Evolutionary conservation across 768 basidiomycete genomes (phyloP).

Genomic region (Tylopilus sp.): DNA sequence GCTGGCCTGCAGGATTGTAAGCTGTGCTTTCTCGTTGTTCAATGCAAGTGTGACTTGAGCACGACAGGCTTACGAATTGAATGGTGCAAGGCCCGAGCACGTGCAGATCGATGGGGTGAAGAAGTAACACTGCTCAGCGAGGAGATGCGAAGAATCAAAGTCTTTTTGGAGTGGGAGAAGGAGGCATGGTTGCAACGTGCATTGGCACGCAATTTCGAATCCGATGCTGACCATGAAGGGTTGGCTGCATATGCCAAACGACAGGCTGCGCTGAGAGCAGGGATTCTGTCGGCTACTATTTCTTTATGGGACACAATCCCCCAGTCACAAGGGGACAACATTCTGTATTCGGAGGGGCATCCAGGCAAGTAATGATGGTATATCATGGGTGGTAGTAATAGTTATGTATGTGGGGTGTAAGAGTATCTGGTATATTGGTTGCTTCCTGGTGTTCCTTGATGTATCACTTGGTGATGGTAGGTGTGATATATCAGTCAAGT

Average conservation of each 20-base stretch:
- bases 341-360: too few species aligned
- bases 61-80: background rate
- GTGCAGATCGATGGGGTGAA: background rate
- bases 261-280: background rate
- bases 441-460: too few species aligned
- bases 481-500: too few species aligned
- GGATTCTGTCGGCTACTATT: too few species aligned
- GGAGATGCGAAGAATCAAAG: background rate
- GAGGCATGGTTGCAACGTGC: background rate
- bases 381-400: too few species aligned
- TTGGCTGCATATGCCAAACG: background rate
- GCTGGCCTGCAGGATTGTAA: background rate
- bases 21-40: background rate
- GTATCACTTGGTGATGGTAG: too few species aligned
- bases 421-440: too few species aligned
- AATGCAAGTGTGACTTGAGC: too few species aligned
- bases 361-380: too few species aligned
- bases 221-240: background rate
- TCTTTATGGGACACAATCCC: too few species aligned
- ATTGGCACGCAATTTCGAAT: background rate
- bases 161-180: background rate
- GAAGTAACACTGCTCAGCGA: background rate
- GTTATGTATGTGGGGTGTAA: too few species aligned
- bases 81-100: background rate
- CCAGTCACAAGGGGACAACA: too few species aligned